Base-by-base conservation (phyloP, 2,329 filamentous ascomycete species). In the Talaromyces sp. region DNA sequence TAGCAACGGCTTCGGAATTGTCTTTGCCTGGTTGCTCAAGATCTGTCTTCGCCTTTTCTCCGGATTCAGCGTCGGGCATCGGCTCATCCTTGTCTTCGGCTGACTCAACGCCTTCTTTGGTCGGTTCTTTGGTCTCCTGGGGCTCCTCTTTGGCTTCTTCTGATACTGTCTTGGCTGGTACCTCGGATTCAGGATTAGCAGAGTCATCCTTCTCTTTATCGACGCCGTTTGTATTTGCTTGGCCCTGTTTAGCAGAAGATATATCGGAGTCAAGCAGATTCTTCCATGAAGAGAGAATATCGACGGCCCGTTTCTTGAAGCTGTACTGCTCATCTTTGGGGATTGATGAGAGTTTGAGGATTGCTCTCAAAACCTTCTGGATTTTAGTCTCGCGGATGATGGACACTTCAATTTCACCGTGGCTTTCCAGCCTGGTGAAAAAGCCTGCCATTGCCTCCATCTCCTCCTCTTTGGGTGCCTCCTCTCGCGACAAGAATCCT, bases 351-450 rank as follows among this genome's bases (percentile, higher is more conserved):
- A 99, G 82, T 81, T 96, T 97, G 70, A 97, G 81, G 67, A 99
- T 95, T 4, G 89, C 92, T 80, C 96, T 96, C 61, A 99, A 84
- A 10, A 99, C 94, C 81, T 99, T 99, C 86, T 98, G 94, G 77
- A 99, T 97, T 83, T 98, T 99, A 65, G 95, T 99, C 14, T 81
- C 82, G 65, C 91, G 87, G 70, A 98, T 96, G 69, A 97, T 95
- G 67, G 87, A 87, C 33, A 90, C 91, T 73, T 98, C 94, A 4
- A 98, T 85, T 66, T 96, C 90, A 1, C 86, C 75, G 82, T 87
- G 89, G 7, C 82, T 85, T 78, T 99, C 95, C 5, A 99, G 85
- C 75, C 96, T 91, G 33, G 83, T 84, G 68, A 80, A 77, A 64
- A 75, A 78, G 42, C 66, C 72, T 9, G 76, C 76, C 76, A 81